Evolutionary conservation across 495 filamentous ascomycete species (phyloP).

Genomic region (Annulohypoxylon bovei): DNA sequence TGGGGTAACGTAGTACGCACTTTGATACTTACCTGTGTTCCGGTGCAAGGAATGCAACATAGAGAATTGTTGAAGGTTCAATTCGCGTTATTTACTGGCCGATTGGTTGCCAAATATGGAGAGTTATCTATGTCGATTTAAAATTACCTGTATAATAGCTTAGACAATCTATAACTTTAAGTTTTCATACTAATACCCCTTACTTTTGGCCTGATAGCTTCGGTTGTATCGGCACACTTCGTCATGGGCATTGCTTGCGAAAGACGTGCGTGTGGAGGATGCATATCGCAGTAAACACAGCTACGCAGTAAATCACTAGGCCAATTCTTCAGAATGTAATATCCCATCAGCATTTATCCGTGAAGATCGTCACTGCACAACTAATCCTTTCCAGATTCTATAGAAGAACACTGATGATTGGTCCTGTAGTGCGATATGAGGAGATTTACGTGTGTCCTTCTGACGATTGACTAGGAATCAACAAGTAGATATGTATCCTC

Average conservation of each 20-base stretch:
- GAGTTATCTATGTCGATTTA: neutral
- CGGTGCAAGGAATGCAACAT: neutral
- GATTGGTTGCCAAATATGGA: neutral
- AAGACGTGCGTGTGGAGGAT: neutral
- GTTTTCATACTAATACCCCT: neutral
- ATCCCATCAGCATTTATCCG: constrained; percentile 13
- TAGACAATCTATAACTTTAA: neutral
- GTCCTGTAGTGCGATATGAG: neutral
- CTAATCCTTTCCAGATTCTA: neutral
- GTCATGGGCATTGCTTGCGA: neutral
- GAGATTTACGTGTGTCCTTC: neutral
- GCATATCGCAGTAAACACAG: neutral
- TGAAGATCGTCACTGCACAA: constrained; percentile 13
- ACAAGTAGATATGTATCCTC: neutral
- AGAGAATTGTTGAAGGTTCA: neutral
- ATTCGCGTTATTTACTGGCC: neutral
- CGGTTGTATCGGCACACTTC: neutral
- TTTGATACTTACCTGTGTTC: neutral
- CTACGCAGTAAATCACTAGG: constrained; percentile 1
- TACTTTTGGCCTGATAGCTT: neutral
- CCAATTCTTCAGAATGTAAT: neutral
- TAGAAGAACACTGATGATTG: neutral
- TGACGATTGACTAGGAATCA: neutral
- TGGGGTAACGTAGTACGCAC: constrained; percentile 4
- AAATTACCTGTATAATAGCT: neutral